These are phyloP conservation scores for Naganishia liquefaciens DNA, from an alignment of 1,284 basidiomycete species.

Conservation along the genomic window DNA sequence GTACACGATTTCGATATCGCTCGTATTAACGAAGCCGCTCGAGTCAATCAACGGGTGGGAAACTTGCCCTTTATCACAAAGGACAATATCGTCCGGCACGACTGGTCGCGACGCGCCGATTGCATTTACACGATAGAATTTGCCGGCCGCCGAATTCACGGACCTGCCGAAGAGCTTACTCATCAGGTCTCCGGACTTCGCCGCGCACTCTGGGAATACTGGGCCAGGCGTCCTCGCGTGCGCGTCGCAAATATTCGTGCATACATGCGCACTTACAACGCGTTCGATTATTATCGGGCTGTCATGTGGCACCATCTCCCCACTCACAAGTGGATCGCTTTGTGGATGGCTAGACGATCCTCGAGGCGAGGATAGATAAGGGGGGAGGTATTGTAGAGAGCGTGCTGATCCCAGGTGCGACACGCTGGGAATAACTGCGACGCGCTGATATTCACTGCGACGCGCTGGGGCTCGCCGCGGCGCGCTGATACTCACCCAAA, in stretches of 20 bases:
- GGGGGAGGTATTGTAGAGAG: no score
- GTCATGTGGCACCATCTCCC: constrained; percentile 12
- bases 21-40: neutral
- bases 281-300: neutral
- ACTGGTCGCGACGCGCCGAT: neutral
- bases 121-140: constrained; percentile 4
- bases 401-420: no score
- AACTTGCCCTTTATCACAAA: neutral
- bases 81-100: neutral
- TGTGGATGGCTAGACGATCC: neutral
- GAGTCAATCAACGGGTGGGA: neutral
- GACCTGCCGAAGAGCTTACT: neutral
- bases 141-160: neutral
- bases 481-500: no score
- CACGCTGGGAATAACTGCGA: no score
- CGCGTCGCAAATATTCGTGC: neutral
- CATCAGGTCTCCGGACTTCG: neutral
- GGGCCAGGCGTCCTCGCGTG: neutral
- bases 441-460: no score
- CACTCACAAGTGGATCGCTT: neutral
- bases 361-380: constrained; percentile 16
- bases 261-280: neutral
- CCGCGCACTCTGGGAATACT: neutral
- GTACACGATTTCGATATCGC: neutral
- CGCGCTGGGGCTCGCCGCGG: no score